Base-by-base conservation (phyloP, 495 filamentous ascomycete genomes). In the Articulospora tetracladia region DNA sequence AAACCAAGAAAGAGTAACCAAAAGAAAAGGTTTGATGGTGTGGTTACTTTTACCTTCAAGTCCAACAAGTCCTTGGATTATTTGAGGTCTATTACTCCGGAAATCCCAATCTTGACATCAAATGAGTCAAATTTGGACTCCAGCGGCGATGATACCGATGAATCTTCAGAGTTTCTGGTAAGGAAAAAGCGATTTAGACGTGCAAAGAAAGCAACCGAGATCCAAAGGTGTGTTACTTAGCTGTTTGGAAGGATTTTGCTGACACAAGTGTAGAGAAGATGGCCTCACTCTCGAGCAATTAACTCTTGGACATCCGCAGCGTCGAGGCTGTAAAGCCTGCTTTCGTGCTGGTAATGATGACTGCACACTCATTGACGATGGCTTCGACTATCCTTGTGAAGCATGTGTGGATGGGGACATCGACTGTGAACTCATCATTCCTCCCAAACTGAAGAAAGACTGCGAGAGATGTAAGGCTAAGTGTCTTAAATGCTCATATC, bases 281-380 rank as follows among this genome's bases (percentile, higher is more conserved):
- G 63, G 63, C 0, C 47, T 66, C n/a, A 62, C 55, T 19, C 27
- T 62, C 12, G 41, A 39, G 4, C 32, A 59, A 28, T 19, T 66
- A 1, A 59, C 59, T 3, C 20, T 36, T 2, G 60, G 53, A 22
- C 57, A 66, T 51, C 60, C 58, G 13, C 56, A 60, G 20, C 56
- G 56, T 11, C 22, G 60, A 19, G 64, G 61, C 6, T 67, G 65
- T 51, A 64, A 62, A 41, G 27, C 54, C 10, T 67, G 65, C 41
- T 67, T 67, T 23, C 15, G 28, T 10, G 17, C 49, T 0, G 61
- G 58, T 3, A 53, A 60, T 30, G 64, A 64, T 25, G 22, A 59
- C 11, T 67, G 65, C 23, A 55, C 53, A 24, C 54, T 67, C n/a
- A 58, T 67, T 53, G 39, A 56, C 12, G 15, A 61, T 22, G 32